These are phyloP conservation scores for Plectosphaerella cucumerina DNA, from an alignment of 2,329 filamentous ascomycete species.

Conservation along the genomic window DNA sequence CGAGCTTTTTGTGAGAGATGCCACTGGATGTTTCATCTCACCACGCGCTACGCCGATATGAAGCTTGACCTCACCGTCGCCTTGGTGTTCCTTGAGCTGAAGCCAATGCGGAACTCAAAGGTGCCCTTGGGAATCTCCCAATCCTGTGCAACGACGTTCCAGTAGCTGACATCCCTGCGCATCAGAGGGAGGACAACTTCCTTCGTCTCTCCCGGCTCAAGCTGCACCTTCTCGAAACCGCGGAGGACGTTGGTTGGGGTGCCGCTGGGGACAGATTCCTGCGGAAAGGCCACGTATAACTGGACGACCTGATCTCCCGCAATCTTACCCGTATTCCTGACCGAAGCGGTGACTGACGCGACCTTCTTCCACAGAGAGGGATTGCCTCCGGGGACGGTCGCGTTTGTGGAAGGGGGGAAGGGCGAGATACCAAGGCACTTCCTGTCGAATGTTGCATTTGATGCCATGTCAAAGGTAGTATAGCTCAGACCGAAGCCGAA, in stretches of 20 bases:
- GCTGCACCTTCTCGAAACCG: slow-evolving; percentile 73
- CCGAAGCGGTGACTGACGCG: slow-evolving; percentile 63
- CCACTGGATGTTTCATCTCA: too few species aligned
- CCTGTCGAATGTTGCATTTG: slow-evolving; percentile 37
- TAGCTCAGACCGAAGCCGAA: slow-evolving; percentile 56
- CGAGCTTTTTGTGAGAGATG: too few species aligned
- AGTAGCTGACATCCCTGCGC: slow-evolving; percentile 80
- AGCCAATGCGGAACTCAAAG: slow-evolving; percentile 52
- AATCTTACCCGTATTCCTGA: slow-evolving; percentile 66
- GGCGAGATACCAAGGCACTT: slow-evolving; percentile 57
- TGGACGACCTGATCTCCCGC: slow-evolving; percentile 70
- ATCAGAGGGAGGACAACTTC: slow-evolving; percentile 67
- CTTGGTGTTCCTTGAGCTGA: slow-evolving; percentile 49
- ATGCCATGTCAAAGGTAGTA: slow-evolving; percentile 36
- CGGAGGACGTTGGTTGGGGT: slow-evolving; percentile 54
- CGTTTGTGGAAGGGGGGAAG: slow-evolving; percentile 57
- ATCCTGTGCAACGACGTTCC: slow-evolving; percentile 76
- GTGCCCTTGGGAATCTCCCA: slow-evolving; percentile 59
- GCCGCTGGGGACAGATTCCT: slow-evolving; percentile 38
- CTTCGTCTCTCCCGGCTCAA: slow-evolving; percentile 63
- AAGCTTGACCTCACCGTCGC: too few species aligned
- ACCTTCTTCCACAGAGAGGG: slow-evolving; percentile 62
- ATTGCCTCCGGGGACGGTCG: slow-evolving; percentile 59
- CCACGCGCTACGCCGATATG: too few species aligned
- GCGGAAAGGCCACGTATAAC: slow-evolving; percentile 75